Conservation (phyloP, 129 eudicot species). For the Ambrosia trifida region DNA sequence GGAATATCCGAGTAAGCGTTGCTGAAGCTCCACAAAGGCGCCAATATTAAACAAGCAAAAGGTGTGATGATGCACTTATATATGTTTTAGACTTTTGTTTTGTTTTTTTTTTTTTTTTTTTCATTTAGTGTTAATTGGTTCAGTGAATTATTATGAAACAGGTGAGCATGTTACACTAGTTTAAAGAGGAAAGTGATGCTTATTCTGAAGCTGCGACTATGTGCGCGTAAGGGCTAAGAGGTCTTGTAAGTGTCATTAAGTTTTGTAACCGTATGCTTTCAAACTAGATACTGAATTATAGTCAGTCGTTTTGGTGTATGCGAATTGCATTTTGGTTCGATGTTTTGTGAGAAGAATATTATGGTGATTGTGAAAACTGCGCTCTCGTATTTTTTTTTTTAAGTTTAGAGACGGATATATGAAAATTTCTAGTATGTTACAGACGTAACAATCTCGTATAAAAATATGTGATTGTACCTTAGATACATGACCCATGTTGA, state of each 20-base stretch:
- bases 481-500: too few relatives aligned
- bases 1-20: slow-evolving; percentile 76
- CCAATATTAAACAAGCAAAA: slow-evolving; percentile 35
- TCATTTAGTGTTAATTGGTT: not conserved
- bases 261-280: slow-evolving; percentile 46
- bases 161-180: slow-evolving; percentile 11
- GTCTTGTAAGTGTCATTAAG: slow-evolving; percentile 32
- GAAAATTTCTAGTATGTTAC: too few relatives aligned
- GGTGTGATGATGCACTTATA: slow-evolving; percentile 1
- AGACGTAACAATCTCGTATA: too few relatives aligned
- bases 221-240: slow-evolving; percentile 21
- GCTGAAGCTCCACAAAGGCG: slow-evolving; percentile 82
- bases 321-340: slow-evolving; percentile 16
- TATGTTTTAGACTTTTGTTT: not conserved
- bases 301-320: slow-evolving; percentile 23
- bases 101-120: too few relatives aligned
- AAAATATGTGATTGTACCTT: too few relatives aligned
- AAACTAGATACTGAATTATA: slow-evolving; percentile 34
- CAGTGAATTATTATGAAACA: not conserved
- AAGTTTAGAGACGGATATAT: too few relatives aligned
- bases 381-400: too few relatives aligned
- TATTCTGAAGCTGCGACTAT: slow-evolving; percentile 27
- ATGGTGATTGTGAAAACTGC: too few relatives aligned
- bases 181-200: slow-evolving; percentile 29
- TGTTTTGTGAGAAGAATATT: slow-evolving; percentile 11